Conservation (phyloP, 805 yeast genomes). For the Komagataella mondaviorum region DNA sequence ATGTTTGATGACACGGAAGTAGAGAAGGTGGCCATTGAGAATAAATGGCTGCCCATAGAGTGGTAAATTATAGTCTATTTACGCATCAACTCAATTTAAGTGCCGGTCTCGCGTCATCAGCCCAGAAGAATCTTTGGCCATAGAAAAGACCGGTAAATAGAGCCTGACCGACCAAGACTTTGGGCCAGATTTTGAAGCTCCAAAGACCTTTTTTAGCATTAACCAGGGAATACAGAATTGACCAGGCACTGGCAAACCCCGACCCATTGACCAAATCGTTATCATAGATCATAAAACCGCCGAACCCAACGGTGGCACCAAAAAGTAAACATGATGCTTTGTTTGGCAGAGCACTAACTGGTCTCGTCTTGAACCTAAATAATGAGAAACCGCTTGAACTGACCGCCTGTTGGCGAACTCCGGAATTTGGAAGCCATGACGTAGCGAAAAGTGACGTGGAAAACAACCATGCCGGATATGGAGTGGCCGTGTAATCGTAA, state of each 20-base stretch:
- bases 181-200: slow-evolving; percentile 46
- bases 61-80: slow-evolving; percentile 30
- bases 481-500: slow-evolving; percentile 22
- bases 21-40: slow-evolving; percentile 34
- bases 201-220: slow-evolving; percentile 50
- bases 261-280: slow-evolving; percentile 69
- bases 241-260: slow-evolving; percentile 77
- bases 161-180: slow-evolving; percentile 45
- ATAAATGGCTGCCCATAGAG: slow-evolving; percentile 50
- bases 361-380: slow-evolving; percentile 4
- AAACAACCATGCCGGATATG: slow-evolving; percentile 31
- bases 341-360: slow-evolving; percentile 19
- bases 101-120: not conserved
- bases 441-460: slow-evolving; percentile 22
- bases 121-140: slow-evolving; percentile 55
- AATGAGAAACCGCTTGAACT: not conserved
- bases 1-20: slow-evolving; percentile 62
- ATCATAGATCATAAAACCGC: slow-evolving; percentile 65
- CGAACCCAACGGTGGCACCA: slow-evolving; percentile 49
- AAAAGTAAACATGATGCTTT: slow-evolving; percentile 34
- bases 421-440: slow-evolving; percentile 13
- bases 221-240: slow-evolving; percentile 55
- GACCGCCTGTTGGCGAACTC: slow-evolving; percentile 7
- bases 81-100: not conserved
- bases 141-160: slow-evolving; percentile 49